Conservation (phyloP, 2,329 filamentous ascomycete genomes). For the Colletotrichum orchidophilum region DNA sequence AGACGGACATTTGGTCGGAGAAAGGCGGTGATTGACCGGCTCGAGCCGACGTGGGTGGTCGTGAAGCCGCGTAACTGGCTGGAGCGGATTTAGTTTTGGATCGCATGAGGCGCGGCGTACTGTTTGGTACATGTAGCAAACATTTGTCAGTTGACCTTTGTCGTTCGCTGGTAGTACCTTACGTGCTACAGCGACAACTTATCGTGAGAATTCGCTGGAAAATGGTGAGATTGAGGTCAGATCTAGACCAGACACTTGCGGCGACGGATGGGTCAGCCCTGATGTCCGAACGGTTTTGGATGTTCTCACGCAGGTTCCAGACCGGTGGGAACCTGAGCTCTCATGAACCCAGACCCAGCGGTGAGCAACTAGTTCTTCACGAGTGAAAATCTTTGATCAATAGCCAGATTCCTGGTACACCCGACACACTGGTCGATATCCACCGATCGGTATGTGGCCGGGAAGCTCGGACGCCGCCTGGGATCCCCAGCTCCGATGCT, state of each 20-base stretch:
- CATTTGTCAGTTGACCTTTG: background rate
- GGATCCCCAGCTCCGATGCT: background rate
- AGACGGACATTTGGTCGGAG: slow-evolving; percentile 54
- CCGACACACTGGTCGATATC: background rate
- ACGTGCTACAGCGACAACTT: background rate
- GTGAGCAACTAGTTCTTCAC: background rate
- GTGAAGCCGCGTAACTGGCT: slow-evolving; percentile 47
- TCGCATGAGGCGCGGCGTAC: slow-evolving; percentile 45
- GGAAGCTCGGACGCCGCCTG: slow-evolving; percentile 18
- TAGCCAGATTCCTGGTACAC: background rate
- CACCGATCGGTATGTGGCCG: slow-evolving; percentile 2
- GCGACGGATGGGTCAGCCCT: background rate
- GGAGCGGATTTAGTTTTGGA: slow-evolving; percentile 52
- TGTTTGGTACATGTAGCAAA: background rate
- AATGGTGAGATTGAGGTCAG: too few relatives aligned
- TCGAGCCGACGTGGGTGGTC: slow-evolving; percentile 49
- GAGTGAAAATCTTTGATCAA: background rate
- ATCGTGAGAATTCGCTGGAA: background rate
- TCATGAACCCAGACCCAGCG: background rate
- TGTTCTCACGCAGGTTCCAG: background rate
- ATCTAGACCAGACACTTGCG: background rate
- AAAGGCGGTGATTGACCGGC: slow-evolving; percentile 48
- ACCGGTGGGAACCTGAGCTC: background rate
- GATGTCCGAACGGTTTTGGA: background rate
- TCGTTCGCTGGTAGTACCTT: background rate